These are phyloP conservation scores for Buddleja alternifolia DNA, from an alignment of 257 asterid species.

Conservation along the genomic window DNA sequence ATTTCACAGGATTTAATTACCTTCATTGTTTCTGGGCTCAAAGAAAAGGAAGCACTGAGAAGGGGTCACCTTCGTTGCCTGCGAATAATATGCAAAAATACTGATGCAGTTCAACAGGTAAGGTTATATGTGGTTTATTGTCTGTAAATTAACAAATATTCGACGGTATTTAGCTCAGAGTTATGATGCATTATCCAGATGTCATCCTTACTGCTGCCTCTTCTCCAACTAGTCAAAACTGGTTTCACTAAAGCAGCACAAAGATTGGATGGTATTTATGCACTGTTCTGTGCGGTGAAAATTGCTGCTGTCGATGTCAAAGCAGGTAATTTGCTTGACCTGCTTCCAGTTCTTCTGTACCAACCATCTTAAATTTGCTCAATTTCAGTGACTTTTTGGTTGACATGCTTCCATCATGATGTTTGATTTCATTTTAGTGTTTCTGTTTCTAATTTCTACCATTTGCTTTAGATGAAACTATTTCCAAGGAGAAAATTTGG, in stretches of 20 bases:
- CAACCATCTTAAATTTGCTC: constrained; percentile 20
- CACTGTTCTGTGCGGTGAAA: constrained; percentile 75
- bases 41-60: constrained; percentile 89
- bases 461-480: constrained; percentile 68
- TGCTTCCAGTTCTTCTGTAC: constrained; percentile 18
- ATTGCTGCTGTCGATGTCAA: constrained; percentile 83
- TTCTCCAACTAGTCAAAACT: constrained; percentile 88
- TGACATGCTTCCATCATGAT: constrained; percentile 9
- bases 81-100: constrained; percentile 64
- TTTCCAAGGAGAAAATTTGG: constrained; percentile 93
- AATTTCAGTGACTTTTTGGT: constrained; percentile 17
- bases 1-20: constrained; percentile 55
- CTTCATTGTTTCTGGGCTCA: constrained; percentile 77
- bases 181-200: constrained; percentile 49
- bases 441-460: constrained; percentile 36
- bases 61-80: constrained; percentile 92
- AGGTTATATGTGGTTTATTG: constrained; percentile 23
- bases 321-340: constrained; percentile 67
- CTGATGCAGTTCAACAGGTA: constrained; percentile 75
- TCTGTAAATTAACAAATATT: constrained; percentile 18
- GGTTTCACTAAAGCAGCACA: constrained; percentile 94
- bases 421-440: constrained; percentile 11
- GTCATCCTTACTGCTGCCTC: constrained; percentile 76
- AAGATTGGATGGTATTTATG: constrained; percentile 92
- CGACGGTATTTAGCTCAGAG: constrained; percentile 18